Base-by-base conservation (phyloP, 306 rosid species). In the Astragalus membranaceus region DNA sequence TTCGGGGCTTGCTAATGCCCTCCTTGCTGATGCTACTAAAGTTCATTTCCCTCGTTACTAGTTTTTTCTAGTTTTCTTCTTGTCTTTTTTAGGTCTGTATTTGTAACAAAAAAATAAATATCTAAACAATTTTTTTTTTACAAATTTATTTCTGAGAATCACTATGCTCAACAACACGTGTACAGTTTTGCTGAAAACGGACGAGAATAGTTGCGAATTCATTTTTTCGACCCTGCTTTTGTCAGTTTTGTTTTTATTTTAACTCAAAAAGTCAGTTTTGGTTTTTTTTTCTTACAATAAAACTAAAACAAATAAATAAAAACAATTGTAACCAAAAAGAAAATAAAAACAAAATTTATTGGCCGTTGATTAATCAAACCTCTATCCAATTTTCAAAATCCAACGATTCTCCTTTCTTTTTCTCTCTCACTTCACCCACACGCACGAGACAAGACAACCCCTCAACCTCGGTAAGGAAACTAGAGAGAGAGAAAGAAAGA, bases 311-410 rank as follows among this genome's bases (percentile, higher is more conserved):
- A 49, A 49, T 3, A 17, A 41, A 35, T 4, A 30, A 53, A 72
- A 62, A 3, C 2, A 46, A 5, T 20, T 20, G 23, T 20, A 20
- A 0, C 2, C 1, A 20, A 20, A 20, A 20, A 20, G 23, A 0
- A 20, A 0, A 20, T 0, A 20, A 20, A 20, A 20, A 20, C 2
- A 5, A 8, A 33, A 46, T 12, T 13, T n/a, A 6, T 29, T 8
- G 4, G 26, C 84, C 81, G 82, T 82, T 32, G 92, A 87, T 81
- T 53, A 49, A 76, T 64, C 67, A 4, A 30, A 67, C 50, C 36
- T 10, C 41, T 10, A 11, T 56, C 35, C n/a, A 50, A 16, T 33
- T 13, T 58, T 16, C 0, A 1, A 10, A 81, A 37, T 70, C 78
- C 82, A 64, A 87, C 87, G 81, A 76, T 30, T 3, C 10, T 12